phyloP scores from a whole-genome alignment of 2,329 filamentous ascomycete genomes.

The Arthrobotrys pseudoclavata region DNA sequence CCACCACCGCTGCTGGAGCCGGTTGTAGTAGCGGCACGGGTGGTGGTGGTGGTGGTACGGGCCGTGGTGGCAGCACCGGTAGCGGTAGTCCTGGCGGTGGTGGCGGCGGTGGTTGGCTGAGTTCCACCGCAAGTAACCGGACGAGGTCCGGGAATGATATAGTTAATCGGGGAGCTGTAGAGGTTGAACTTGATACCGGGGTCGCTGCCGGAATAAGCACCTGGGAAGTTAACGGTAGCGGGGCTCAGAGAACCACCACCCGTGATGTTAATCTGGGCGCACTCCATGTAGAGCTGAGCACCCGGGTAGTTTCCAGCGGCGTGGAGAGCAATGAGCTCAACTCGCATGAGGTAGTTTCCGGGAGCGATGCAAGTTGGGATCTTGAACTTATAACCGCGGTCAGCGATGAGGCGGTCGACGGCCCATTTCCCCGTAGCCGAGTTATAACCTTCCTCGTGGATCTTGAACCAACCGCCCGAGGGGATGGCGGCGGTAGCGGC shows the following conservation, averaged over 20 bases:
- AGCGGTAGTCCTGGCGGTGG: conserved; percentile 4
- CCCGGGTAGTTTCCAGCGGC: conserved; percentile 47
- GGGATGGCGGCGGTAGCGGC: conserved; percentile 69
- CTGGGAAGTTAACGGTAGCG: conserved; percentile 62
- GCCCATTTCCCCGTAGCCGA: conserved; percentile 68
- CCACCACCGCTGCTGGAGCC: background rate
- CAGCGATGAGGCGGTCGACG: conserved; percentile 69
- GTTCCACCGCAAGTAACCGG: conserved; percentile 61
- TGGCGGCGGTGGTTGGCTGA: conserved; percentile 10
- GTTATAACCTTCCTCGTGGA: conserved; percentile 67
- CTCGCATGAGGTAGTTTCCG: conserved; percentile 64
- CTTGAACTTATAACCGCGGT: conserved; percentile 67
- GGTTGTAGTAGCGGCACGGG: conserved; percentile 16
- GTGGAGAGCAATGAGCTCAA: conserved; percentile 63
- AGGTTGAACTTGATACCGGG: conserved; percentile 60
- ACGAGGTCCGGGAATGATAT: conserved; percentile 67
- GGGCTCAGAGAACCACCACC: conserved; percentile 62
- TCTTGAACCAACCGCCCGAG: conserved; percentile 68
- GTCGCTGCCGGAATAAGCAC: conserved; percentile 61
- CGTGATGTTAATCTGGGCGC: conserved; percentile 63
- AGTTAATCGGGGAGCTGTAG: conserved; percentile 65
- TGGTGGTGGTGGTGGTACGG: conserved; percentile 32
- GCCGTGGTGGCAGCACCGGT: conserved; percentile 21
- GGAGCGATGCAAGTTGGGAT: conserved; percentile 64
- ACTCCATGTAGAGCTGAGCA: conserved; percentile 64